These are phyloP conservation scores for Allium sativum DNA, from an alignment of 106 monocot species.

Conservation along the genomic window DNA sequence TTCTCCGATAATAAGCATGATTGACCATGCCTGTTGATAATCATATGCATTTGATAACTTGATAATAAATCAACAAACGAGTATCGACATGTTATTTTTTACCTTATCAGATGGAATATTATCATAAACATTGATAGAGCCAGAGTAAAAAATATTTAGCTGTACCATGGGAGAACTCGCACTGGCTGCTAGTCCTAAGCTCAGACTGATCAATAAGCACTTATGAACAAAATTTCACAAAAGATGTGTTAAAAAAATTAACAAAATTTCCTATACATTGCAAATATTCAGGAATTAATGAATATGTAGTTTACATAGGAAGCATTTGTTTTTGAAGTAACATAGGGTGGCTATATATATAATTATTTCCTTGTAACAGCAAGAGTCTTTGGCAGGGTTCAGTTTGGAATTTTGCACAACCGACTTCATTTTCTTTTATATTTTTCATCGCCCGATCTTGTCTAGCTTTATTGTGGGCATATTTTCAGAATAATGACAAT, in stretches of 20 bases:
- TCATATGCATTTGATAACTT: not conserved
- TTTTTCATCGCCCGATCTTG: not conserved
- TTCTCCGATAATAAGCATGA: constrained; percentile 11
- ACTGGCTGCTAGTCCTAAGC: not conserved
- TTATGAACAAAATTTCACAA: not conserved
- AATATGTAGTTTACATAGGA: not conserved
- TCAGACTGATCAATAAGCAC: not conserved
- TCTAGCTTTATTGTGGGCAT: constrained; percentile 2
- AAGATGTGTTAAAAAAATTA: too few relatives aligned
- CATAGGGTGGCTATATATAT: not conserved
- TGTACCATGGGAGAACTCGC: not conserved
- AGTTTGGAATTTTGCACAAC: not conserved
- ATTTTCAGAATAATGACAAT: constrained; percentile 2
- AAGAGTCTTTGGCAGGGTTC: not conserved
- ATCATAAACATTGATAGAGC: constrained; percentile 8
- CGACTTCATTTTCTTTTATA: not conserved
- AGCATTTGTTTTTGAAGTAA: constrained; percentile 4
- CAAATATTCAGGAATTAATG: too few relatives aligned
- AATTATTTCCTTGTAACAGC: too few relatives aligned
- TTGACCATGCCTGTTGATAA: not conserved
- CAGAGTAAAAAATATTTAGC: constrained; percentile 14
- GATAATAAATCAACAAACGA: not conserved
- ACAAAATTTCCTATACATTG: too few relatives aligned
- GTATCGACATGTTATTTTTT: too few relatives aligned
- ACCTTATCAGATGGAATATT: constrained; percentile 10